phyloP scores from a whole-genome alignment of 2,329 filamentous ascomycete genomes.

The Dothistroma pini region DNA sequence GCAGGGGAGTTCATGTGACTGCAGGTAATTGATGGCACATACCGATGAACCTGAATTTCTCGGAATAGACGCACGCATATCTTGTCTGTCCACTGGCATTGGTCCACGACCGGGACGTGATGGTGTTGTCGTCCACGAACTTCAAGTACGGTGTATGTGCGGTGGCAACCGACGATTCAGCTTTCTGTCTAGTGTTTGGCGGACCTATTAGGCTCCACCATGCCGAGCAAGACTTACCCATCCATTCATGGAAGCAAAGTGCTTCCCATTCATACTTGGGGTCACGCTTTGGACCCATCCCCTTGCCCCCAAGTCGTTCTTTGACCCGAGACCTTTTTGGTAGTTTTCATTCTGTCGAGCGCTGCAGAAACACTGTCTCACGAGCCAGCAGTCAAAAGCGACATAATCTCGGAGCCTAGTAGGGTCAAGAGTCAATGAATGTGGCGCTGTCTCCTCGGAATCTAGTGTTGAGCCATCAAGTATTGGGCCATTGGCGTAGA shows the following conservation, averaged over 20 bases:
- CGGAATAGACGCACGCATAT: too few species aligned
- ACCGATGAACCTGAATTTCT: too few species aligned
- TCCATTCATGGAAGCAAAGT: not conserved
- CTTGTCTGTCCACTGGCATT: too few species aligned
- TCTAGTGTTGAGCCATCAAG: too few species aligned
- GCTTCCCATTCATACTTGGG: not conserved
- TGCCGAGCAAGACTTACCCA: not conserved
- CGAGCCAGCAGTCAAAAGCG: not conserved
- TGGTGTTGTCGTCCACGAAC: too few species aligned
- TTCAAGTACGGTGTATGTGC: too few species aligned
- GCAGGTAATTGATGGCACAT: too few species aligned
- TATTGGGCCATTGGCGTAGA: not conserved
- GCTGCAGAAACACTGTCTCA: not conserved
- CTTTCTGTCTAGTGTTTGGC: not conserved
- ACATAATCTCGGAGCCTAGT: not conserved
- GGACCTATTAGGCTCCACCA: not conserved
- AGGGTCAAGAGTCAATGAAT: not conserved
- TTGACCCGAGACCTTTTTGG: not conserved
- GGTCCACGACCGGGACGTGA: too few species aligned
- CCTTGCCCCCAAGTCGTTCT: not conserved
- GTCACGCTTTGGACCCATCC: not conserved
- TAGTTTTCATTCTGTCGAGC: not conserved
- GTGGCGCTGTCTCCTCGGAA: not conserved
- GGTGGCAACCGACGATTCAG: too few species aligned
- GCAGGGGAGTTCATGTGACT: not conserved